phyloP scores from a whole-genome alignment of 306 rosid species.

The Vachellia pachyceras region DNA sequence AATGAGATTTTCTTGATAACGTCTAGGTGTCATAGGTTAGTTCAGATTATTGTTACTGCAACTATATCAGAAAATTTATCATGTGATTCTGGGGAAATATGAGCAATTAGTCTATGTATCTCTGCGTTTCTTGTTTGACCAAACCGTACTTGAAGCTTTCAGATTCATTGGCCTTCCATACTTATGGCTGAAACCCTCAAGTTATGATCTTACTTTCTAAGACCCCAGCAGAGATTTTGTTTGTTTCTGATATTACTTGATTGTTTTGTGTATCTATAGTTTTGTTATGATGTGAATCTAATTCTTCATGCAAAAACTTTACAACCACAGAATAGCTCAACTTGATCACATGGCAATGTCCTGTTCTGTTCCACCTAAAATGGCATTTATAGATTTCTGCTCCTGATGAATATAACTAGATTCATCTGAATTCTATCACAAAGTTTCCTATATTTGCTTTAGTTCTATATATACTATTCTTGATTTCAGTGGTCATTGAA shows the following conservation, averaged over 20 bases:
- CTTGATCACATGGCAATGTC: constrained; percentile 32
- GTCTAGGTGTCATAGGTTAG: constrained; percentile 38
- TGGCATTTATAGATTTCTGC: neutral
- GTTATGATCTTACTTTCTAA: neutral
- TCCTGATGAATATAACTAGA: neutral
- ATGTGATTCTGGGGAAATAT: neutral
- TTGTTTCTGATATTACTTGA: constrained; percentile 21
- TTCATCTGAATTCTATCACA: constrained; percentile 10
- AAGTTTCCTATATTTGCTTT: constrained; percentile 30
- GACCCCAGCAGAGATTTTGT: constrained; percentile 15
- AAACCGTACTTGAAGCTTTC: neutral
- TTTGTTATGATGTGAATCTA: constrained; percentile 36
- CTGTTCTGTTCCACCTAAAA: constrained; percentile 31
- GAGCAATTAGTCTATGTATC: neutral
- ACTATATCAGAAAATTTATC: neutral
- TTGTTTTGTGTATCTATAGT: constrained; percentile 22
- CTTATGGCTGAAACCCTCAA: neutral
- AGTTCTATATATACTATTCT: constrained; percentile 26
- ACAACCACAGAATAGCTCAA: neutral
- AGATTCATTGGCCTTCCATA: neutral
- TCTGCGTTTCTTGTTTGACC: constrained; percentile 1
- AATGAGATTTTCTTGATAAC: constrained; percentile 39
- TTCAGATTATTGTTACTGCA: constrained; percentile 29
- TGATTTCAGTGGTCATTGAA: constrained; percentile 52
- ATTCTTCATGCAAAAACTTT: constrained; percentile 19